Conservation (phyloP, 768 basidiomycete species). For the Suillus bovinus region DNA sequence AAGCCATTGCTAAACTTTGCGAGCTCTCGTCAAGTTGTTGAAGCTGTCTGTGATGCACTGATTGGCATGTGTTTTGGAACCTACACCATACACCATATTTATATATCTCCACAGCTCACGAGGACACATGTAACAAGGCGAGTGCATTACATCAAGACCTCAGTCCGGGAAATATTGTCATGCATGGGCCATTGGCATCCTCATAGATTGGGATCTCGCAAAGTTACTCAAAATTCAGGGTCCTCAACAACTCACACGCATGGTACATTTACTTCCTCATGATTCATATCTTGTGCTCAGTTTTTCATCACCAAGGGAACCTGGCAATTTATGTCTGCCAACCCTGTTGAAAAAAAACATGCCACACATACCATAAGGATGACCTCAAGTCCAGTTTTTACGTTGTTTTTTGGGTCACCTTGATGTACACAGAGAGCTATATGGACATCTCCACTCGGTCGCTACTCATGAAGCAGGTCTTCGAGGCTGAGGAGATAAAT, state of each 20-base stretch:
- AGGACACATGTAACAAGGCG: not conserved
- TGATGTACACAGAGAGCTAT: conserved; percentile 1
- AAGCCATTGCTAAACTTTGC: not conserved
- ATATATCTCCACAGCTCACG: conserved; percentile 5
- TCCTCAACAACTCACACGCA: not conserved
- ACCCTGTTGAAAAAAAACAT: conserved; percentile 17
- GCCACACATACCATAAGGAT: conserved; percentile 26
- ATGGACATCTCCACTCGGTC: not conserved
- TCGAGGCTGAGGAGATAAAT: not conserved
- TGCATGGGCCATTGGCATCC: conserved; percentile 14
- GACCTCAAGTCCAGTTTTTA: conserved; percentile 34
- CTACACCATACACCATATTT: not conserved
- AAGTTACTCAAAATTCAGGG: not conserved
- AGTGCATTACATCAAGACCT: conserved; percentile 19
- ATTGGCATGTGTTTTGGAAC: conserved; percentile 7
- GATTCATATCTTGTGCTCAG: not conserved
- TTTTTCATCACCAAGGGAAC: conserved; percentile 26
- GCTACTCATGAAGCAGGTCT: not conserved
- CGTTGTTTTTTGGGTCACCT: conserved; percentile 18
- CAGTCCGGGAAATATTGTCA: conserved; percentile 13
- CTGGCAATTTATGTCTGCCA: conserved; percentile 33
- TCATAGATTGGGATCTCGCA: conserved; percentile 31
- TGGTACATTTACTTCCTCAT: conserved; percentile 3
- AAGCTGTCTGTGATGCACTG: conserved; percentile 11
- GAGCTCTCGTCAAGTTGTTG: conserved; percentile 7